Evolutionary conservation across 164 flowering plant genomes (phyloP), one percentile per base, ranked within the genome.

Genomic region (Euptelea pleiosperma): DNA sequence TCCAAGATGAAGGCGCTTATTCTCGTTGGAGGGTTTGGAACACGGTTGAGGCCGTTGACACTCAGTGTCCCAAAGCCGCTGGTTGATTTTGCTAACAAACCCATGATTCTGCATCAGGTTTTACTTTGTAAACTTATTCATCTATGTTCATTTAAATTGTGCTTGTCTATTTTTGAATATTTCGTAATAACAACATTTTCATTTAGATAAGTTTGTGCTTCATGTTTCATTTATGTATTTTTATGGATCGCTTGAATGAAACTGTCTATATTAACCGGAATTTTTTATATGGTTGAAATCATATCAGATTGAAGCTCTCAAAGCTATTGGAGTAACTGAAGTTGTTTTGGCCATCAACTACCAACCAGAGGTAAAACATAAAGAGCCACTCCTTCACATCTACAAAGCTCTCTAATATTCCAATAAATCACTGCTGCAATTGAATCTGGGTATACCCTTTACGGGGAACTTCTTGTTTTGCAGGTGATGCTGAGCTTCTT

Each of bases 291-390:
- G 19, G 52, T 24, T 14, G n/a, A 5, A 37, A n/a, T 21, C 18
- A 9, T 36, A 34, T 55, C 80, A 93, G 99, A 90, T 93, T 42
- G 99, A 93, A 71, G 97, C 99, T 65, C 83, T 93, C 45, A 86
- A 86, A 77, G 87, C 85, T 52, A 63, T 82, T 74, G 99, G 99
- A 65, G 97, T 90, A 16, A 85, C 73, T 40, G 99, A 93, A 77
- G 98, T 93, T 46, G 91, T 93, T 62, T 70, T 93, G 73, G 98
- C 98, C 36, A 90, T 93, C 75, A 93, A 86, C 68, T 93, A 93
- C 75, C 97, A 86, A 64, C 98, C 97, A 57, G 98, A 90, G 97
- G 98, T 93, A 66, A 55, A 14, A 19, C 0, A 55, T 5, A 15
- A 25, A 40, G 8, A 3, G 2, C 12, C 19, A 8, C 36, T 2